A percentile compares a stretch with the other conserved stretches of the same genome.
Evolutionary conservation across 441 rosid genomes (phyloP).

Genomic region (Gossypium schwendimanii): DNA sequence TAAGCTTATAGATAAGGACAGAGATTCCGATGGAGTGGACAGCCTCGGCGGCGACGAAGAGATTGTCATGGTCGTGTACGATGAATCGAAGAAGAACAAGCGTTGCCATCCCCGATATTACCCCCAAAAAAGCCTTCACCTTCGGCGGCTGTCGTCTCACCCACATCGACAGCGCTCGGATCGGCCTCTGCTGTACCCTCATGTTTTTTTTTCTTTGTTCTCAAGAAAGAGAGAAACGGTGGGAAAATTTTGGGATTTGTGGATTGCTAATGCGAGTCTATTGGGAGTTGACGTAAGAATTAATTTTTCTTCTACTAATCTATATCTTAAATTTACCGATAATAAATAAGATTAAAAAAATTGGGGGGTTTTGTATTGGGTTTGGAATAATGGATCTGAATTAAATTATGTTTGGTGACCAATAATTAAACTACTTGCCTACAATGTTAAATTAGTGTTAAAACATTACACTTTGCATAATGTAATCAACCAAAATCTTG

Average conservation of each 20-base stretch:
- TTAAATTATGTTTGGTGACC: background rate
- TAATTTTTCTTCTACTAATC: background rate
- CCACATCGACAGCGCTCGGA: constrained; percentile 74
- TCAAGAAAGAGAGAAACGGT: background rate
- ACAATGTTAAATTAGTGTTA: background rate
- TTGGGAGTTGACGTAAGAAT: background rate
- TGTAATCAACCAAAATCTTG: background rate
- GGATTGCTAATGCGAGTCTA: background rate
- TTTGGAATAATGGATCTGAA: background rate
- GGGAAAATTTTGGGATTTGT: background rate
- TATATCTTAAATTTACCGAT: background rate
- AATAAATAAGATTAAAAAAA: background rate
- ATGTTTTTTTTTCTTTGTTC: constrained; percentile 20
- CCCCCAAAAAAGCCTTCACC: constrained; percentile 90
- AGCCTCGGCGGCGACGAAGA: constrained; percentile 96
- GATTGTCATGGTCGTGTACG: constrained; percentile 94
- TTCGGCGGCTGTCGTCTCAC: constrained; percentile 91
- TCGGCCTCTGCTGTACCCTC: constrained; percentile 58
- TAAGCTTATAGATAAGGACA: constrained; percentile 89
- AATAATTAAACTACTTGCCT: background rate
- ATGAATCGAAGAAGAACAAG: constrained; percentile 77
- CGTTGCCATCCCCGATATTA: constrained; percentile 84
- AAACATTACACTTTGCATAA: no score
- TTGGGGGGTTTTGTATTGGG: background rate
- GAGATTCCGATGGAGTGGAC: constrained; percentile 91